Conservation (phyloP, 306 rosid species). For the Glycyrrhiza uralensis region DNA sequence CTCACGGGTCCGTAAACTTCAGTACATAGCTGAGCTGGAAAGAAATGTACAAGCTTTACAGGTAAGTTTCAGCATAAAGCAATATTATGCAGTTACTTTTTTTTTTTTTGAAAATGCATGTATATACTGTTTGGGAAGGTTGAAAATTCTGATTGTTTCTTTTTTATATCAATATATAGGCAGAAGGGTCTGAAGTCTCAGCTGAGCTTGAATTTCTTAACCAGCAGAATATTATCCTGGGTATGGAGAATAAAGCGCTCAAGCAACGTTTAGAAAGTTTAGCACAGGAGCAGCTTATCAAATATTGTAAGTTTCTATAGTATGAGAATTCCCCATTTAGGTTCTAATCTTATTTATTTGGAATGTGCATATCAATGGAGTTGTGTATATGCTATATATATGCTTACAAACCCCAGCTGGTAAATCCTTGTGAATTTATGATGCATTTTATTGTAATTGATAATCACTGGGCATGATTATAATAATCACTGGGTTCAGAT, state of each 20-base stretch:
- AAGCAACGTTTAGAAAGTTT: constrained; percentile 90
- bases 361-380: constrained; percentile 15
- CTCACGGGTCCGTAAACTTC: constrained; percentile 95
- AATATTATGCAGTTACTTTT: neutral
- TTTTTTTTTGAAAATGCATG: constrained; percentile 9
- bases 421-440: constrained; percentile 1
- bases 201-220: constrained; percentile 96
- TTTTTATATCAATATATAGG: constrained; percentile 47
- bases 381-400: neutral
- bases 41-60: constrained; percentile 93
- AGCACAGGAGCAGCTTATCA: constrained; percentile 94
- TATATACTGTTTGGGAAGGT: constrained; percentile 4
- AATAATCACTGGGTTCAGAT: constrained; percentile 15
- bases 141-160: constrained; percentile 29
- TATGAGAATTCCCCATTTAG: neutral
- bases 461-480: constrained; percentile 3
- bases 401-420: neutral
- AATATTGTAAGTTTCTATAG: constrained; percentile 66
- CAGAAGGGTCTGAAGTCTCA: constrained; percentile 88
- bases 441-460: constrained; percentile 3
- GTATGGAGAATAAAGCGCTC: constrained; percentile 98
- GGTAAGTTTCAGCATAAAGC: constrained; percentile 54
- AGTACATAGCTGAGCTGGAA: constrained; percentile 97
- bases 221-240: constrained; percentile 85
- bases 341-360: neutral